Evolutionary conservation across 2,329 filamentous ascomycete genomes (phyloP), one percentile per base, ranked within the genome.

Genomic region (Penicillium sp.): DNA sequence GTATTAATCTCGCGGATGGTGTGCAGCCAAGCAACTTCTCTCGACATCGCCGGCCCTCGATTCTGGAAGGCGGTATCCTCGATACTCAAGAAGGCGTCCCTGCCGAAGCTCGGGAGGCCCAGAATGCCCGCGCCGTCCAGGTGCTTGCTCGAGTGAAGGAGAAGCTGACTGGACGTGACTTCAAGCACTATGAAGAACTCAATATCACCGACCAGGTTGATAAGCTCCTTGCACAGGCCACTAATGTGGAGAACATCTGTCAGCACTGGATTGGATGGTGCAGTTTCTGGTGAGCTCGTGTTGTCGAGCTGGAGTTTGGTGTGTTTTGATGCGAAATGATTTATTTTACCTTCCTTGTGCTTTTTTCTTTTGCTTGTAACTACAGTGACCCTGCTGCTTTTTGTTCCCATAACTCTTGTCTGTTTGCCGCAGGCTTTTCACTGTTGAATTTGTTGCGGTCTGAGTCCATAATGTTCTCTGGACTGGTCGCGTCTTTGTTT

Each of bases 251-350:
- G 83, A 98, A 98, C 74, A 80, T 99, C 60, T 99, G 95, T 73
- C 95, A 98, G 81, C 95, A 98, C 79, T 99, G 97, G 74, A 96
- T 98, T 68, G 95, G 95, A 62, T 98, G 93, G 93, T 98, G 93
- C 78, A 96, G 91, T 77, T 98, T 97, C 83, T 98, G 93, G 93
- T 98, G 77, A 69, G 61, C 47, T 57, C 27, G 57, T 9, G 4
- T 21, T 29, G 13, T 26, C 29, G 10, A 24, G 50, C 49, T 64
- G 59, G 64, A 65, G 65, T 66, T 62, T 58, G 68, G 70, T 61
- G 64, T 60, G 37, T 60, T 64, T 14, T 53, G 63, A 64, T 63
- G 61, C 59, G 64, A 63, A 58, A 61, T 59, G 65, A 68, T 57
- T 65, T 48, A 45, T 59, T 49, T 47, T 54, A 35, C 57, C 22